Conservation (phyloP, 495 filamentous ascomycete genomes). For the Ramalina intermedia region DNA sequence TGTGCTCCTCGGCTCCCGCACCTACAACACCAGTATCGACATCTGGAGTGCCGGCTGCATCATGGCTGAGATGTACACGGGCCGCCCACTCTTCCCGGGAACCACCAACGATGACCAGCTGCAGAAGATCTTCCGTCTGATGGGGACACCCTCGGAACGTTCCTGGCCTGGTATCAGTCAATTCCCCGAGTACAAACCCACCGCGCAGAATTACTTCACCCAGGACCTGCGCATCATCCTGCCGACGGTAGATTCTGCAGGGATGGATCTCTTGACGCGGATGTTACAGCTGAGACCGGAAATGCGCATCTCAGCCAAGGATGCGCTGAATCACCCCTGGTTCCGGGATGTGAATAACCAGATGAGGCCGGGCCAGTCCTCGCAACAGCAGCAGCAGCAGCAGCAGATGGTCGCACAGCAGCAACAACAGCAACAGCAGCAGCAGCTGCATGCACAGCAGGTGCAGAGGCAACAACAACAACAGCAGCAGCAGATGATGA, state of each 20-base stretch:
- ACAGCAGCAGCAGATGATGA: conserved; percentile 2
- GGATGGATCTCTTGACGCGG: conserved; percentile 68
- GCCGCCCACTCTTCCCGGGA: conserved; percentile 81
- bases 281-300: conserved; percentile 94
- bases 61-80: conserved; percentile 97
- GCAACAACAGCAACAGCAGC: conserved; percentile 20
- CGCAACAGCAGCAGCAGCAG: conserved; percentile 24
- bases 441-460: conserved; percentile 8
- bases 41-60: conserved; percentile 97
- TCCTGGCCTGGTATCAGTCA: conserved; percentile 83
- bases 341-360: conserved; percentile 45
- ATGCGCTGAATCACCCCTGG: conserved; percentile 82
- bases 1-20: conserved; percentile 76
- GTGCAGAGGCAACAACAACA: conserved; percentile 1
- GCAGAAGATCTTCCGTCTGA: conserved; percentile 88
- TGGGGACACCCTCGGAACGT: conserved; percentile 87
- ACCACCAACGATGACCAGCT: conserved; percentile 96
- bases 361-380: conserved; percentile 27
- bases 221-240: conserved; percentile 75
- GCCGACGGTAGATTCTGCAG: conserved; percentile 74
- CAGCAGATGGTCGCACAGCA: conserved; percentile 8
- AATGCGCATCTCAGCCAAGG: conserved; percentile 70
- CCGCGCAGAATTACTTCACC: conserved; percentile 88
- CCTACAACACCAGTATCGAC: conserved; percentile 95
- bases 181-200: conserved; percentile 89